Evolutionary conservation across 352 stramenopile genomes (phyloP).

Genomic region (Globisporangium barbulae): DNA sequence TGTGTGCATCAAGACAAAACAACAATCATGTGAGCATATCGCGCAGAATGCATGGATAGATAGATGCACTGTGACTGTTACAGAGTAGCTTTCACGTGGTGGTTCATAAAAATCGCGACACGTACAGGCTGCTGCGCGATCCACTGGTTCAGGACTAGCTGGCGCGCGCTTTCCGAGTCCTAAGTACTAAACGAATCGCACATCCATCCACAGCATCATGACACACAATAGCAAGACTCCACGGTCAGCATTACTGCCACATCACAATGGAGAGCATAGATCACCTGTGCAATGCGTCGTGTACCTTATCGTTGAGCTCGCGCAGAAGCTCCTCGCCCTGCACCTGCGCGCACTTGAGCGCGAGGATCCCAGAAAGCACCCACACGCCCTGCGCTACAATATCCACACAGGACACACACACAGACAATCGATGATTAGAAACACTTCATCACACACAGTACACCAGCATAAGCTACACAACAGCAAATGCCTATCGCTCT

Average conservation of each 20-base stretch:
- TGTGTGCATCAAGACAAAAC: constrained; percentile 17
- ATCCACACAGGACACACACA: background rate
- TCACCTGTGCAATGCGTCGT: background rate
- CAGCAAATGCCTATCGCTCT: background rate
- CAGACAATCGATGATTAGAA: background rate
- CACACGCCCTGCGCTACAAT: constrained; percentile 44
- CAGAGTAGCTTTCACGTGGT: background rate
- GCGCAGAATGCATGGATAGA: background rate
- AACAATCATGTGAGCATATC: background rate
- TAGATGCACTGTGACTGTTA: background rate
- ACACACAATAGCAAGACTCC: background rate
- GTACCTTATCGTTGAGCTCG: constrained; percentile 56
- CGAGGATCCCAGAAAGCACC: constrained; percentile 48
- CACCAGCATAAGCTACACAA: background rate
- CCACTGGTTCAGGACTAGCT: constrained; percentile 15
- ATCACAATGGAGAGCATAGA: background rate
- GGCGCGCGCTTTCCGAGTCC: constrained; percentile 11
- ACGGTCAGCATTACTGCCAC: background rate
- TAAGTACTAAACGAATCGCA: constrained; percentile 30
- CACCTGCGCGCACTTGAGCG: constrained; percentile 63
- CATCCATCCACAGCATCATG: background rate
- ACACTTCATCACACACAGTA: background rate
- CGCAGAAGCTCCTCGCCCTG: constrained; percentile 58
- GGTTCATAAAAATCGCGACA: constrained; percentile 1
- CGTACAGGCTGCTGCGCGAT: constrained; percentile 38